These are phyloP conservation scores for Colletotrichum lini DNA, from an alignment of 2,329 filamentous ascomycete genomes.

Conservation along the genomic window DNA sequence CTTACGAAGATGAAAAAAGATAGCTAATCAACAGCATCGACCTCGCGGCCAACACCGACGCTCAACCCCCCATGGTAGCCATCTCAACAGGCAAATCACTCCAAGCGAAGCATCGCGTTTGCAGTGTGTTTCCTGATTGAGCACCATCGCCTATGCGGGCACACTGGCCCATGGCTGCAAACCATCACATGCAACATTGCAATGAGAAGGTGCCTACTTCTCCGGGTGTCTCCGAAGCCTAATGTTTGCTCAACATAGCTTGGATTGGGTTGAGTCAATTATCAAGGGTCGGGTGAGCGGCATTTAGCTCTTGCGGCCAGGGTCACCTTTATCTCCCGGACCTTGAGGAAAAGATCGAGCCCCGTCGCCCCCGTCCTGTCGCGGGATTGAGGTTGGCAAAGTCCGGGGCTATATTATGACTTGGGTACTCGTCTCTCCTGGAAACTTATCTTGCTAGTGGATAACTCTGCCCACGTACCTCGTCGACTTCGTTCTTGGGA, in stretches of 20 bases:
- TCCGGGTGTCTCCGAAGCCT: background rate
- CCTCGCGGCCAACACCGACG: too few relatives aligned
- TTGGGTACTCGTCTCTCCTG: too few relatives aligned
- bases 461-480: background rate
- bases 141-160: constrained; percentile 12
- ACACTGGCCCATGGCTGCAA: background rate
- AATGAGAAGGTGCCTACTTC: background rate
- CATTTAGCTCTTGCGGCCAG: background rate
- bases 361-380: background rate
- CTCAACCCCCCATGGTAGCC: too few relatives aligned
- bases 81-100: too few relatives aligned
- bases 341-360: background rate
- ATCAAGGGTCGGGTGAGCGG: constrained; percentile 12
- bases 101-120: background rate
- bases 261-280: background rate
- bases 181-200: constrained; percentile 5
- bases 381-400: background rate
- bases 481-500: background rate
- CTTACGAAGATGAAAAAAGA: too few relatives aligned
- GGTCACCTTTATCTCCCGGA: too few relatives aligned
- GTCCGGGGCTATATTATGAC: background rate
- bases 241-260: background rate
- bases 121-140: constrained; percentile 10
- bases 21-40: too few relatives aligned
- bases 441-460: too few relatives aligned